Percentiles rank a stretch among this genome's conserved stretches.
Conservation (phyloP, 495 filamentous ascomycete species). For the Xylaria scruposa region DNA sequence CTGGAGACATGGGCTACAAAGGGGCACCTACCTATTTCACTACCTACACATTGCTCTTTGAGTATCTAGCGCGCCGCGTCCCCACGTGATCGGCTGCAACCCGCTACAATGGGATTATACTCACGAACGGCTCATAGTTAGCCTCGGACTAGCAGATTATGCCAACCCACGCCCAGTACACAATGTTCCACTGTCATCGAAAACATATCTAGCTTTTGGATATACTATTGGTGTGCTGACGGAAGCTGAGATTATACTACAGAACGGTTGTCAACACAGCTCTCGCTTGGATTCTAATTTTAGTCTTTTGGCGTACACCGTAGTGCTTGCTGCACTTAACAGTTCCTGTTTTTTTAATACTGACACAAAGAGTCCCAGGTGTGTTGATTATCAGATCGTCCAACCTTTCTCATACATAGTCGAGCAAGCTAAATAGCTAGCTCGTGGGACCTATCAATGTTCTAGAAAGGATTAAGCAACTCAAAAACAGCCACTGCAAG, state of each 20-base stretch:
- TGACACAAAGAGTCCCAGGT: too few relatives aligned
- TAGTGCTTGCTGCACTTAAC: too few relatives aligned
- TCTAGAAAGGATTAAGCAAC: too few relatives aligned
- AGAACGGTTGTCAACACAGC: too few relatives aligned
- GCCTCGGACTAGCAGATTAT: background rate
- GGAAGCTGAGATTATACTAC: background rate
- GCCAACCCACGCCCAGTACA: background rate
- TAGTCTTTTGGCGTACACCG: too few relatives aligned
- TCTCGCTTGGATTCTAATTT: too few relatives aligned
- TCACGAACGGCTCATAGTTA: background rate
- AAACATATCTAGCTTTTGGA: background rate
- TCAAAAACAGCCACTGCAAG: too few relatives aligned
- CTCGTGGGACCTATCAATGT: too few relatives aligned
- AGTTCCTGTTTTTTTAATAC: too few relatives aligned
- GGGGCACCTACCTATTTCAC: background rate
- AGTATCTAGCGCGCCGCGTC: background rate
- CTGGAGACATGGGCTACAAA: background rate
- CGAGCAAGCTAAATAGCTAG: too few relatives aligned
- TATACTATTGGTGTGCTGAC: background rate
- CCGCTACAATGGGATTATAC: background rate
- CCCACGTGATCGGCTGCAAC: background rate
- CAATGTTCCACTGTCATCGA: background rate
- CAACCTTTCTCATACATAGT: too few relatives aligned
- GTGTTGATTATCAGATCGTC: too few relatives aligned
- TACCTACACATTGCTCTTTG: background rate